Evolutionary conservation across 164 flowering plant species (phyloP).

Genomic region (Vitis amurensis): DNA sequence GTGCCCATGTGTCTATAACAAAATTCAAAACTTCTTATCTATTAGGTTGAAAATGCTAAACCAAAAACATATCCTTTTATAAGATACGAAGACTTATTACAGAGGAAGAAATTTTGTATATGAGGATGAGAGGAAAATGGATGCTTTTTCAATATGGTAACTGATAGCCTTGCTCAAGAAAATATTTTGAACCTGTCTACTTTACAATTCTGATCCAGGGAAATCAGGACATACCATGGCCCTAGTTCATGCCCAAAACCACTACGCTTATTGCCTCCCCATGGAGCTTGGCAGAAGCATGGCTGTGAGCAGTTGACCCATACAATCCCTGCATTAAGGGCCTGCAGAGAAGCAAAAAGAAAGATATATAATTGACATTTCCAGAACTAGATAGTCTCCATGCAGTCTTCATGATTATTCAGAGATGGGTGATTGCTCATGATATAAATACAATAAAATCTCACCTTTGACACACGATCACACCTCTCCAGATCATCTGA

Average conservation of each 20-base stretch:
- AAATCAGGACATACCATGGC: slow-evolving; percentile 61
- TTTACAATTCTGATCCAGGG: background rate
- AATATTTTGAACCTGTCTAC: background rate
- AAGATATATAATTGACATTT: background rate
- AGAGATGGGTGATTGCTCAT: background rate
- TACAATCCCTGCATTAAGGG: slow-evolving; percentile 79
- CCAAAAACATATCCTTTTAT: no score
- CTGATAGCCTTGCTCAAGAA: background rate
- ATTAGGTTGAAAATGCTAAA: no score
- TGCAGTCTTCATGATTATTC: background rate
- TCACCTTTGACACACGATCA: slow-evolving; percentile 84
- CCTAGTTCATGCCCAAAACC: slow-evolving; percentile 98
- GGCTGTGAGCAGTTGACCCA: slow-evolving; percentile 99
- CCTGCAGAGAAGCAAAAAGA: slow-evolving; percentile 41
- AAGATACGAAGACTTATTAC: no score
- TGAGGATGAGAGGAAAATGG: no score
- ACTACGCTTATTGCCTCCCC: slow-evolving; percentile 97
- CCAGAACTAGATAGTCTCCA: background rate
- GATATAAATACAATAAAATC: background rate
- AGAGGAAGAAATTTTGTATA: no score
- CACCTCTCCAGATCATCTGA: slow-evolving; percentile 88
- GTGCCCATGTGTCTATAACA: no score
- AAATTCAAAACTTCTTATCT: no score
- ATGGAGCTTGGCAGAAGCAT: slow-evolving; percentile 94
- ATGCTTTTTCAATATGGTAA: no score